phyloP scores from a whole-genome alignment of 192 early-diverging fungal genomes.

The Funneliformis mosseae region DNA sequence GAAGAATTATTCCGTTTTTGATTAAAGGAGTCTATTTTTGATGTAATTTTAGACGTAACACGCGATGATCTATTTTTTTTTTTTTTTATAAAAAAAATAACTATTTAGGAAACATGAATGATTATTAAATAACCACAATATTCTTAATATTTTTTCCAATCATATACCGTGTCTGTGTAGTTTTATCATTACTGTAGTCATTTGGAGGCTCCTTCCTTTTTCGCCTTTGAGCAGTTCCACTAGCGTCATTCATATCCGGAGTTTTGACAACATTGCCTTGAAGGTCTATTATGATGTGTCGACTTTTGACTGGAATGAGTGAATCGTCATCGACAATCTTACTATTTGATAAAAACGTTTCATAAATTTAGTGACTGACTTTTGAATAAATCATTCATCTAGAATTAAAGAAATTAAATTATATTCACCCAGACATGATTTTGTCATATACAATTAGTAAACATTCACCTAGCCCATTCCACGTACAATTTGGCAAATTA shows the following conservation, averaged over 20 bases:
- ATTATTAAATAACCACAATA: neutral
- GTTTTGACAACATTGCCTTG: neutral
- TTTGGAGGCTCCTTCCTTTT: neutral
- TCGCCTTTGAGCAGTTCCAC: neutral
- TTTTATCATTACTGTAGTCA: neutral
- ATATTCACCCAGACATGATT: neutral
- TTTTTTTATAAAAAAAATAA: neutral
- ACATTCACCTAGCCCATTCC: conserved; percentile 14
- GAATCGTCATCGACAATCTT: neutral
- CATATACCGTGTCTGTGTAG: neutral
- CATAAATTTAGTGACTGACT: neutral
- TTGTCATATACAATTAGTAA: conserved; percentile 10
- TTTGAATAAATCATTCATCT: neutral
- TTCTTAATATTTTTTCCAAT: no score
- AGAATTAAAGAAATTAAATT: neutral
- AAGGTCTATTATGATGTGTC: neutral
- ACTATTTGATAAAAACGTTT: neutral
- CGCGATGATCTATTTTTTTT: neutral
- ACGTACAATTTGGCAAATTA: neutral
- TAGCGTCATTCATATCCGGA: neutral
- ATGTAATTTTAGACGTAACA: neutral
- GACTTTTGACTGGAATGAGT: neutral
- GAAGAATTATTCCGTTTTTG: neutral
- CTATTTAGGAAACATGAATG: neutral
- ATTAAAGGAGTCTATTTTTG: conserved; percentile 16